phyloP scores from a whole-genome alignment of 2,329 filamentous ascomycete species.

The Grosmannia clavigera region DNA sequence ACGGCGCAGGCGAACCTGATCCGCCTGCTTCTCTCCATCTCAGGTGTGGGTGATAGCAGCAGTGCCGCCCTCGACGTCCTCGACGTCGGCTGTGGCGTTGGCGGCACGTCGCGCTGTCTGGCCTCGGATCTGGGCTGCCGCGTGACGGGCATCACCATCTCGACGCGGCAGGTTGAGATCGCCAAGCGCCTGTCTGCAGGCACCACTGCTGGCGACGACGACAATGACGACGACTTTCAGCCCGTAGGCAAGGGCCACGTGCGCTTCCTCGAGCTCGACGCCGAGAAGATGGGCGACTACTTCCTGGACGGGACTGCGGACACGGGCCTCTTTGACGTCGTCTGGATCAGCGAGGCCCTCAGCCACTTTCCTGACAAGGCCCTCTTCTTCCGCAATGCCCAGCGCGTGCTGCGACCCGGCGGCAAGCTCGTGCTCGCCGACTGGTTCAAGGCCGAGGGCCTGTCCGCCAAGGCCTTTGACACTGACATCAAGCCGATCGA shows the following conservation, averaged over 20 bases:
- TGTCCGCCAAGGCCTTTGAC: conserved; percentile 30
- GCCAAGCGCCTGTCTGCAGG: conserved; percentile 35
- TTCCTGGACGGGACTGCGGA: conserved; percentile 24
- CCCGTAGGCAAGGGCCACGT: conserved; percentile 32
- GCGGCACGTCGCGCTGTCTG: conserved; percentile 44
- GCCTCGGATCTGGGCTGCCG: conserved; percentile 36
- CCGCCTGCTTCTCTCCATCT: conserved; percentile 38
- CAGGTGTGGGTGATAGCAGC: conserved; percentile 21
- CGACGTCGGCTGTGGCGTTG: conserved; percentile 49
- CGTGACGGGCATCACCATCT: conserved; percentile 50
- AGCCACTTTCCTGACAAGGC: conserved; percentile 48
- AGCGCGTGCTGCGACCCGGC: conserved; percentile 31
- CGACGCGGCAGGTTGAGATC: conserved; percentile 44
- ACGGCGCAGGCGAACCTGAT: conserved; percentile 45
- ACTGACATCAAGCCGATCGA: conserved; percentile 48
- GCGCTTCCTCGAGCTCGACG: conserved; percentile 45
- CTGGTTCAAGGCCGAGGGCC: conserved; percentile 44
- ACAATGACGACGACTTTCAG: conserved; percentile 19
- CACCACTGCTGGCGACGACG: conserved; percentile 6
- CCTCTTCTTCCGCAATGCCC: conserved; percentile 43
- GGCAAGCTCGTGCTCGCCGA: conserved; percentile 46
- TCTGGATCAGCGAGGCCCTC: conserved; percentile 51
- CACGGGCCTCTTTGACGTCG: conserved; percentile 33
- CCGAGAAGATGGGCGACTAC: conserved; percentile 44
- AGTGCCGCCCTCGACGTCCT: conserved; percentile 24